Percentiles rank a stretch among this genome's conserved stretches.
Conservation (phyloP, 164 flowering plant species). For the Protea cynaroides region DNA sequence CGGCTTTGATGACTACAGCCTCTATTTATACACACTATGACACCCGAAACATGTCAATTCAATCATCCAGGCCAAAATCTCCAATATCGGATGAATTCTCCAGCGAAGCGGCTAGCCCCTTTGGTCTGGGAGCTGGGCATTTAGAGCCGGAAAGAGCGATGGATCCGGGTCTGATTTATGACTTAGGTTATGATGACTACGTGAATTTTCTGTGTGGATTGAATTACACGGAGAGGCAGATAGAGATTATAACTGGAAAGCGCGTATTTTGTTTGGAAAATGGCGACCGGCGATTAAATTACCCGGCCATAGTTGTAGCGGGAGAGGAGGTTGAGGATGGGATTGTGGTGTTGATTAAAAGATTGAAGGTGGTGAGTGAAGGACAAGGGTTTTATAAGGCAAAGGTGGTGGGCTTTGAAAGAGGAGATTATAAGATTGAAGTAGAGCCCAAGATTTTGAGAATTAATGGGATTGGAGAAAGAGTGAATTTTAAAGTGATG, state of each 20-base stretch:
- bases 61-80: background rate
- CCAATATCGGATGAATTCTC: conserved; percentile 2
- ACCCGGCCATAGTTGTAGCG: conserved; percentile 9
- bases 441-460: conserved; percentile 9
- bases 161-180: conserved; percentile 30
- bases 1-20: conserved; percentile 31
- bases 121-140: conserved; percentile 26
- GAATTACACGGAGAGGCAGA: conserved; percentile 12
- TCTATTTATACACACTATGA: background rate
- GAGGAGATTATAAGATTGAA: conserved; percentile 1
- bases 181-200: conserved; percentile 12
- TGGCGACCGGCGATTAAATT: conserved; percentile 3
- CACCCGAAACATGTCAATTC: too few relatives aligned
- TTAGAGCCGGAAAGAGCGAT: conserved; percentile 19
- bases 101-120: conserved; percentile 21
- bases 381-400: conserved; percentile 7
- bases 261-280: background rate
- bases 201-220: conserved; percentile 20
- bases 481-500: conserved; percentile 3
- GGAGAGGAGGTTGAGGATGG: background rate
- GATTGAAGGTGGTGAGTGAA: conserved; percentile 11
- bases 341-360: conserved; percentile 4
- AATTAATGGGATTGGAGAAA: conserved; percentile 4
- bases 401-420: conserved; percentile 4
- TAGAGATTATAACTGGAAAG: conserved; percentile 7